phyloP scores from a whole-genome alignment of 2,329 filamentous ascomycete species.

The Fonsecaea pugnacius region DNA sequence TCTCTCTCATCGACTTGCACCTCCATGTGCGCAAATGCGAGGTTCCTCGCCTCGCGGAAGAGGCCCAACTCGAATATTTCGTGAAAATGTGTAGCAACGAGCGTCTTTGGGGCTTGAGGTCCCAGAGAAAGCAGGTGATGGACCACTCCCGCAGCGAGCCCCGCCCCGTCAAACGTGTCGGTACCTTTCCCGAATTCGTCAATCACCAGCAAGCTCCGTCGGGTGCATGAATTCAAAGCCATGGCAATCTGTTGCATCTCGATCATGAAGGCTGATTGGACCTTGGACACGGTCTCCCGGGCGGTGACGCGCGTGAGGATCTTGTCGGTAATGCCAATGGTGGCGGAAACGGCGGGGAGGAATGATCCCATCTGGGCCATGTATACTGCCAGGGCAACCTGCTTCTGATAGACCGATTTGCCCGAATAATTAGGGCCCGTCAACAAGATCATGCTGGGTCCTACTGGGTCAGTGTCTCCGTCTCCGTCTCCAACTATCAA shows the following conservation, averaged over 20 bases:
- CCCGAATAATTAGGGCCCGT: conserved; percentile 97
- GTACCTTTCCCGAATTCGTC: conserved; percentile 86
- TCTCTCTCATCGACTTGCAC: conserved; percentile 46
- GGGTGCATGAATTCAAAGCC: conserved; percentile 73
- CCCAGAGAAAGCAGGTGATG: conserved; percentile 59
- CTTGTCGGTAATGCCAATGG: conserved; percentile 86
- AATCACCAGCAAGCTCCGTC: conserved; percentile 79
- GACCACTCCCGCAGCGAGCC: conserved; percentile 65
- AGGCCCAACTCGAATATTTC: conserved; percentile 57
- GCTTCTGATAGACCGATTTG: conserved; percentile 94
- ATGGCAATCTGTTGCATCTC: conserved; percentile 87
- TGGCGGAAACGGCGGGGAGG: conserved; percentile 77
- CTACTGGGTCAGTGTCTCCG: conserved; percentile 28
- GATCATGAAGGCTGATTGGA: conserved; percentile 73
- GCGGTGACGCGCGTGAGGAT: conserved; percentile 86
- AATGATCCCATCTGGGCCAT: conserved; percentile 92
- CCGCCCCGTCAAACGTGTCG: conserved; percentile 63
- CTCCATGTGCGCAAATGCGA: conserved; percentile 65
- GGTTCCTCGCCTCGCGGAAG: conserved; percentile 54
- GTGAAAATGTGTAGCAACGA: conserved; percentile 68
- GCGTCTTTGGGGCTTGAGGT: conserved; percentile 60
- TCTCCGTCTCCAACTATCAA: conserved; percentile 63
- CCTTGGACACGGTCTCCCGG: conserved; percentile 67
- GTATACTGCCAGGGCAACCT: conserved; percentile 87
- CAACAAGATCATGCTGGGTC: conserved; percentile 73